Base-by-base conservation (phyloP, 1,284 basidiomycete species). In the Papiliotrema terrestris region DNA sequence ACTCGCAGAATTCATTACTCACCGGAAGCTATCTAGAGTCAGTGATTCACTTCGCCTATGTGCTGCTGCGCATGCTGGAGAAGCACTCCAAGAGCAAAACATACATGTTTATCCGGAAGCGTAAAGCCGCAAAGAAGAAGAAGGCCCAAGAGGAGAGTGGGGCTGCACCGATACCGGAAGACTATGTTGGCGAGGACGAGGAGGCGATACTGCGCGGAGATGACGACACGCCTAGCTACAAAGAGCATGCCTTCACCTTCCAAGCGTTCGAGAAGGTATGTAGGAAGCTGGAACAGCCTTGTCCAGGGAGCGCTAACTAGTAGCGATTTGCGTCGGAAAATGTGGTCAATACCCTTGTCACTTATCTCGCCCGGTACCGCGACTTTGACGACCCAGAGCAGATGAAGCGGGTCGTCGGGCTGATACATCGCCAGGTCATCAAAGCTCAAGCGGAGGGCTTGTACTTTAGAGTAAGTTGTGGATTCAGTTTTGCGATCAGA, bases 191-290 rank as follows among this genome's bases (percentile, higher is more conserved):
- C 6, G 61, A 59, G 22, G 82, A 81, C 55, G 82, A 81, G 38
- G 81, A 82, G 42, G 71, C 70, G 11, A 19, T 39, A 14, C 64
- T 71, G n/a, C 72, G 72, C 15, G 68, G 82, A 45, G 86, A 89
- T 23, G 81, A 82, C 35, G 85, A 87, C 19, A 60, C 58, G 51
- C 83, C 86, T 22, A 79, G 83, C 36, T 83, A 88, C 54, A 81
- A 83, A 49, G 93, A 96, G 69, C 91, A 89, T 41, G 83, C 87
- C 71, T 94, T 95, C 76, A 88, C 88, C 1, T 92, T 97, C 69
- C 86, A 91, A 59, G 83, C 86, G 19, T 94, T 91, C 62, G 89
- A 96, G 75, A 81, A 83, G 81, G 92, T 92, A 61, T 60, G 86
- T 92, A 61, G 61, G 86, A 42, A 8, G 6, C 49, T 2, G 43